Conservation (phyloP, 2,329 filamentous ascomycete species). For the Nemania diffusa region DNA sequence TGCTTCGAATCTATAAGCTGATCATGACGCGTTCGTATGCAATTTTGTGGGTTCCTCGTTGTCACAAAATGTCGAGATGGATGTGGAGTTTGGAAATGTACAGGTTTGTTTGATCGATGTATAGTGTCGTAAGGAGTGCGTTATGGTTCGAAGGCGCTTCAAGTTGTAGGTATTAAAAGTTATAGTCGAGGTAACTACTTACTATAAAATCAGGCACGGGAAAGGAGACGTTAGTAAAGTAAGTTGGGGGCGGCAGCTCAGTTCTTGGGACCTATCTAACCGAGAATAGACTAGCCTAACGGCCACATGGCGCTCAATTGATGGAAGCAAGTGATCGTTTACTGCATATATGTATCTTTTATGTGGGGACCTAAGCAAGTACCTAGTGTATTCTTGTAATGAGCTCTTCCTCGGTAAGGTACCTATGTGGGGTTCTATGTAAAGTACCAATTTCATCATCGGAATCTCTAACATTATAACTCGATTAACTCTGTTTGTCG, state of each 20-base stretch:
- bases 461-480: background rate
- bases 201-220: background rate
- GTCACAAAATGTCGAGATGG: background rate
- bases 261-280: constrained; percentile 15
- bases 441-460: constrained; percentile 21
- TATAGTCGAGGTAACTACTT: no score
- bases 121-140: background rate
- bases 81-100: no score
- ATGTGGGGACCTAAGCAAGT: no score
- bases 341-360: background rate
- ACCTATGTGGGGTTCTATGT: background rate
- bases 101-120: background rate
- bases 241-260: constrained; percentile 8
- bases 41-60: background rate
- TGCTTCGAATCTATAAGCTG: constrained; percentile 35
- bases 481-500: background rate
- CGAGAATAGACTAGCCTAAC: constrained; percentile 9
- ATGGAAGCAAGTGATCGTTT: background rate
- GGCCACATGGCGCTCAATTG: constrained; percentile 10
- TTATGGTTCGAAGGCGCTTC: no score
- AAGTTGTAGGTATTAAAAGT: background rate
- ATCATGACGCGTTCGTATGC: constrained; percentile 38
- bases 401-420: constrained; percentile 1
- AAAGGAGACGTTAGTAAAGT: constrained; percentile 21
- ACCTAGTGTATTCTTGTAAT: background rate